phyloP scores from a whole-genome alignment of 208 protist species.

The Wallacemonas collosoma region DNA sequence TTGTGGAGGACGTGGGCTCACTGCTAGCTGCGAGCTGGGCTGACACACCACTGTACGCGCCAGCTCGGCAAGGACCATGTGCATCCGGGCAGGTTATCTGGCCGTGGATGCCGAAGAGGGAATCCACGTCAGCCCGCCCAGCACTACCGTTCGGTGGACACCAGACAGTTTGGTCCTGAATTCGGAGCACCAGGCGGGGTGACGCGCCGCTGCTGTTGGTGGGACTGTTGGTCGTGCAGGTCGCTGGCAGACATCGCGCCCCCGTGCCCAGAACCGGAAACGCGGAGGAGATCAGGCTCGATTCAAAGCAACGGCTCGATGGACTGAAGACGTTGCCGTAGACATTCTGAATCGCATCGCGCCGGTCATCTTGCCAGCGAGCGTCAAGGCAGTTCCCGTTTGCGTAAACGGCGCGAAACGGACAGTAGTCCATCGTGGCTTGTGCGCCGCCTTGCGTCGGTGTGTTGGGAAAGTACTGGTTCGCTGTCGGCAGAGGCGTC shows the following conservation, averaged over 20 bases:
- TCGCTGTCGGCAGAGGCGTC: slow-evolving; percentile 19
- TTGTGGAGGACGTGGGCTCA: slow-evolving; percentile 13
- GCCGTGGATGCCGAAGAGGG: slow-evolving; percentile 45
- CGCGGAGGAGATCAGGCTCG: slow-evolving; percentile 37
- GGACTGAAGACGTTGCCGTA: slow-evolving; percentile 41
- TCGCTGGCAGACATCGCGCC: slow-evolving; percentile 43
- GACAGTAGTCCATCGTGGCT: slow-evolving; percentile 63
- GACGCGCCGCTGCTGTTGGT: background rate
- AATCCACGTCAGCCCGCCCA: slow-evolving; percentile 35
- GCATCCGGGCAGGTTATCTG: slow-evolving; percentile 8
- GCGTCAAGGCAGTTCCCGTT: slow-evolving; percentile 40
- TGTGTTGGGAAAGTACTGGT: slow-evolving; percentile 51
- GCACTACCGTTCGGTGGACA: slow-evolving; percentile 42
- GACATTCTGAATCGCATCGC: slow-evolving; percentile 26
- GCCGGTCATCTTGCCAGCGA: slow-evolving; percentile 21
- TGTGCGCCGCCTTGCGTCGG: slow-evolving; percentile 28
- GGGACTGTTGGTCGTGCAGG: slow-evolving; percentile 29
- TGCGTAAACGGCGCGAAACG: slow-evolving; percentile 24
- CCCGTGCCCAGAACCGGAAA: slow-evolving; percentile 23
- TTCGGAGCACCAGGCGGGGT: slow-evolving; percentile 35
- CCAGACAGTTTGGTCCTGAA: slow-evolving; percentile 49
- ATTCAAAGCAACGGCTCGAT: slow-evolving; percentile 46
- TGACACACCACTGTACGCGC: slow-evolving; percentile 15
- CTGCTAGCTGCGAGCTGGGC: slow-evolving; percentile 1
- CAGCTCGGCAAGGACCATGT: background rate